A percentile compares a stretch with the other conserved stretches of the same genome.
Conservation (phyloP, 164 flowering plant species). For the Umbilicus rupestris region DNA sequence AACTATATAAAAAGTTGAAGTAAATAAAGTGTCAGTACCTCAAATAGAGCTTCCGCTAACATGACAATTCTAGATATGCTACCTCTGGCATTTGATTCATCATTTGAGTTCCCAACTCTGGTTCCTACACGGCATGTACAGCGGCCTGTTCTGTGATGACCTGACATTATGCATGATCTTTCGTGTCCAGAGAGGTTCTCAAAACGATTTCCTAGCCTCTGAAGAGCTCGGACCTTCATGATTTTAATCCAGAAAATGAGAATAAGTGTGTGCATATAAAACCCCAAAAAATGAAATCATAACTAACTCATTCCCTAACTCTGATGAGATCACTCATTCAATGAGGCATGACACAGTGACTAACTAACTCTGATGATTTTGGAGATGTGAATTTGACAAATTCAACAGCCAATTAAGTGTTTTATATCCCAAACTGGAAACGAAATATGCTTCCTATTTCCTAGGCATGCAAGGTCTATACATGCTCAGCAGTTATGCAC, state of each 20-base stretch:
- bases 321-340: background rate
- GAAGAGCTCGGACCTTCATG: conserved; percentile 83
- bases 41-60: conserved; percentile 95
- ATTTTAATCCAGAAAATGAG: conserved; percentile 1
- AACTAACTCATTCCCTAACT: background rate
- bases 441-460: background rate
- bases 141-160: conserved; percentile 74
- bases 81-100: conserved; percentile 69
- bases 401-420: background rate
- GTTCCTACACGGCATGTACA: conserved; percentile 54
- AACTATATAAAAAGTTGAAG: background rate
- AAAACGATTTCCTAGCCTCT: conserved; percentile 80
- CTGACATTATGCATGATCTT: conserved; percentile 76
- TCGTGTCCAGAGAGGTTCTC: conserved; percentile 90
- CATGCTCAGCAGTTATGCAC: background rate
- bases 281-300: background rate
- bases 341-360: background rate
- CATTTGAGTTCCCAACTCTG: conserved; percentile 39
- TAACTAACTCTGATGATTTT: no score
- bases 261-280: background rate
- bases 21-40: conserved; percentile 38
- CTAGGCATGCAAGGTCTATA: background rate
- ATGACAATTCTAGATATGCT: conserved; percentile 95
- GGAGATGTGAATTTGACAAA: background rate
- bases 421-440: background rate